These are phyloP conservation scores for Starmerella davenportii DNA, from an alignment of 805 yeast genomes.

Conservation along the genomic window DNA sequence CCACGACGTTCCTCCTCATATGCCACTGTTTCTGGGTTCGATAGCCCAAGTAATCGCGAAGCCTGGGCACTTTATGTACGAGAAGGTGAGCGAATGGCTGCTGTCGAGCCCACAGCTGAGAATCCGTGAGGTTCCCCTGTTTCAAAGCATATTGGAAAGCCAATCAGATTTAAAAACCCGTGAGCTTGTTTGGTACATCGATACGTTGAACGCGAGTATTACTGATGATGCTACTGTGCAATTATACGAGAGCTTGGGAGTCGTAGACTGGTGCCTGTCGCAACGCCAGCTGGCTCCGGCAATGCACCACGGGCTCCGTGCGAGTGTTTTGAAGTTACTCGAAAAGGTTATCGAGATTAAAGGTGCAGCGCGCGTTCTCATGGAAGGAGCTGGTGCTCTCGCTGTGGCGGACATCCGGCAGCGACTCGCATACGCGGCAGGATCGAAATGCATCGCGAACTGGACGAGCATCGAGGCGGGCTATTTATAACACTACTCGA, in stretches of 20 bases:
- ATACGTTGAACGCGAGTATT: conserved; percentile 31
- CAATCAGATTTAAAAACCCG: conserved; percentile 27
- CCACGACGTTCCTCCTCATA: conserved; percentile 19
- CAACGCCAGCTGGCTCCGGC: conserved; percentile 9
- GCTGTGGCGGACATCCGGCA: conserved; percentile 4
- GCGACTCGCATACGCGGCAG: conserved; percentile 5
- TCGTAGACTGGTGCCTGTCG: conserved; percentile 52
- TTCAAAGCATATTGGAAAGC: conserved; percentile 13
- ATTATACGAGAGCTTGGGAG: conserved; percentile 33
- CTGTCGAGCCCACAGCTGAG: conserved; percentile 34
- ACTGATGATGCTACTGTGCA: conserved; percentile 35
- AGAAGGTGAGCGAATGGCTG: conserved; percentile 48
- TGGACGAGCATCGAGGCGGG: conserved; percentile 1
- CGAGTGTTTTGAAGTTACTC: conserved; percentile 7
- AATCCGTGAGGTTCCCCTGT: conserved; percentile 30
- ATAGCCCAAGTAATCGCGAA: conserved; percentile 39
- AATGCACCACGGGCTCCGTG: conserved; percentile 5
- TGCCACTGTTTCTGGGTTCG: conserved; percentile 39
- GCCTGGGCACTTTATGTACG: conserved; percentile 62
- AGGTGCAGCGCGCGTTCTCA: conserved; percentile 10
- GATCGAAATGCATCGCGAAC: background rate
- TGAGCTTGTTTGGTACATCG: conserved; percentile 51
- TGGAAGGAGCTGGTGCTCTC: conserved; percentile 12
- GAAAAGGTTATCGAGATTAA: conserved; percentile 10
- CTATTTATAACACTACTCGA: too few species aligned